Base-by-base conservation (phyloP, 2,329 filamentous ascomycete genomes). In the Trichoderma sp. region DNA sequence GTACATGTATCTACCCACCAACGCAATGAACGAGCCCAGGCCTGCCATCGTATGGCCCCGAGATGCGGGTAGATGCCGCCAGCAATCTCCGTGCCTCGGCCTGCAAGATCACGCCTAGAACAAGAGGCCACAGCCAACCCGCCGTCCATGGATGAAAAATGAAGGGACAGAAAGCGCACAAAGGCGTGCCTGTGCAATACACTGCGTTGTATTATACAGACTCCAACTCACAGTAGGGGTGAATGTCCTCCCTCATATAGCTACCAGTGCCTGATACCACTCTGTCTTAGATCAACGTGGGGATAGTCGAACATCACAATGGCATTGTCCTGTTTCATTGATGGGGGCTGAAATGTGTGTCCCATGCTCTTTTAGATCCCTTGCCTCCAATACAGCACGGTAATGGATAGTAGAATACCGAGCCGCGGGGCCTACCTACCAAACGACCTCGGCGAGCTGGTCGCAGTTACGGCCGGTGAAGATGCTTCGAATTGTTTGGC, bases 21-120 rank as follows among this genome's bases (percentile, higher is more conserved):
- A 49, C 31, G 4, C 31, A 13, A 13, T 47, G 37, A 58, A 56
- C 8, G 14, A 35, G 37, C 40, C 19, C 8, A 43, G 40, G 62
- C 62, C 24, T 57, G n/a, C 62, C 29, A 31, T 55, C 14, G 37
- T 40, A 40, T 19, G 14, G 31, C 7, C 37, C 8, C 47, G 21
- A 29, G 10, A 27, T 27, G 8, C 62, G 13, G 37, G 13, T 35
- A 8, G 62, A 49, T 47, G 37, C 62, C 8, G 37, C 37, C 33
- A 40, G 14, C 53, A 66, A 47, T 66, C 37, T 66, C 49, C 31
- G n/a, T 16, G 31, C 33, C 11, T 21, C 49, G n/a, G 31, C 49
- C 62, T 66, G 62, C 62, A 58, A 66, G 53, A 57, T 57, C 52
- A 33, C 62, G 52, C 37, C 19, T 13, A 8, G 24, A 43, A 37